Base-by-base conservation (phyloP, 495 filamentous ascomycete species). In the Cercophora samala region DNA sequence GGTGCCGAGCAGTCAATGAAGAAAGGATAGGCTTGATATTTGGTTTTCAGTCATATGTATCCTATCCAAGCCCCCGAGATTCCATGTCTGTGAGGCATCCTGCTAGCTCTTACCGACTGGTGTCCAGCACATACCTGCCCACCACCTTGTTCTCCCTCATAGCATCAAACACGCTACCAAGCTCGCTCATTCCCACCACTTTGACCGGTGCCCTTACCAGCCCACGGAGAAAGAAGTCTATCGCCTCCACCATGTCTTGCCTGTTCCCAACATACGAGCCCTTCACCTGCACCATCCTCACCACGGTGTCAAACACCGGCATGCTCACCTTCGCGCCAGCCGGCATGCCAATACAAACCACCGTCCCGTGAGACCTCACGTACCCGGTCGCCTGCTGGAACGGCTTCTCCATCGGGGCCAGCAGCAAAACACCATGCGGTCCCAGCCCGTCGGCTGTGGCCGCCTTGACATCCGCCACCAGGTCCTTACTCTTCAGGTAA, bases 231-330 rank as follows among this genome's bases (percentile, higher is more conserved):
- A 88, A 96, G 84, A 97, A 97, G 68, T 96, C 92, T 37, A 96
- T 79, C 6, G 93, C 93, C 75, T 97, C 93, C 9, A 86, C 82
- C 0, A 84, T 89, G 72, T 97, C 93, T 74, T 90, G 85, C 58
- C 91, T 85, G 77, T 92, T 96, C 32, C 93, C 93, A 60, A 97
- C 93, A 74, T 96, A 96, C 67, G 87, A 91, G 58, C 93, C 93
- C 79, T 91, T 91, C 81, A 97, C 96, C 65, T 79, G 89, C 77
- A 96, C 88, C 91, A 96, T 96, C 59, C 79, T 70, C 69, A 92
- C 85, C 17, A 97, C 93, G 1, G 89, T 90, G 68, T 90, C 85
- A 74, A 96, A 94, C 22, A 97, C 91, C 4, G 91, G 89, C 13
- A 92, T 91, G 66, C 86, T 87, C 51, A 96, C 81, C 76, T 80